A percentile compares a stretch with the other conserved stretches of the same genome.
Conservation (phyloP, 140 eudicot species). For the Ambrosia hybrid region DNA sequence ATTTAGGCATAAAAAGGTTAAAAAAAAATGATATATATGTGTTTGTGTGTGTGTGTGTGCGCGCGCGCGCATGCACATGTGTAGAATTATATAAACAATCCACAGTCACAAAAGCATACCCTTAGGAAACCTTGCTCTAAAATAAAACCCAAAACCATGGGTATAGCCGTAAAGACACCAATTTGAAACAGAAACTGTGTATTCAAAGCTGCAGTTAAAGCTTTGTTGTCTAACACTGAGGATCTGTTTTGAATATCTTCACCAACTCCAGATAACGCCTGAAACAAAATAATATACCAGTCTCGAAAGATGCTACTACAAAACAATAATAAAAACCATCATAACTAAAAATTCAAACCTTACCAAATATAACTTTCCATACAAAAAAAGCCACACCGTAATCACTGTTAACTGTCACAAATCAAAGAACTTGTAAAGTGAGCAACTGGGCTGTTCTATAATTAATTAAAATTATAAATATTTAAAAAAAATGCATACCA, state of each 20-base stretch:
- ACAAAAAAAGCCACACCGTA: constrained; percentile 74
- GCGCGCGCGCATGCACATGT: too few relatives aligned
- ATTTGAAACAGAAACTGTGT: constrained; percentile 94
- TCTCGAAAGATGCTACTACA: neutral
- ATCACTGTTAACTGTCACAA: constrained; percentile 81
- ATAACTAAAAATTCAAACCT: constrained; percentile 23
- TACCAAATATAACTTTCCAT: constrained; percentile 91
- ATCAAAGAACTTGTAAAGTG: constrained; percentile 4
- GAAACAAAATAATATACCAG: constrained; percentile 29
- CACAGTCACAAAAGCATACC: constrained; percentile 45
- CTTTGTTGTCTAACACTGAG: constrained; percentile 48
- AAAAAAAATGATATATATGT: neutral
- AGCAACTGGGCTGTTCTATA: neutral
- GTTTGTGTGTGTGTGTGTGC: too few relatives aligned
- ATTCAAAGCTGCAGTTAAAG: constrained; percentile 73
- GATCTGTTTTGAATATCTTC: constrained; percentile 66
- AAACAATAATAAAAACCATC: constrained; percentile 7
- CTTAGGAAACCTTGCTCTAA: constrained; percentile 88
- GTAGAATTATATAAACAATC: neutral
- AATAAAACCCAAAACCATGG: constrained; percentile 94
- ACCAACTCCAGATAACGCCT: constrained; percentile 99
- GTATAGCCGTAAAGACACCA: constrained; percentile 92
- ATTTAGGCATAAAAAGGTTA: constrained; percentile 13
- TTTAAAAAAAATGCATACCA: constrained; percentile 49
- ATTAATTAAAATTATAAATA: neutral